Conservation (phyloP, 1,284 basidiomycete genomes). For the Schizopora paradoxa region DNA sequence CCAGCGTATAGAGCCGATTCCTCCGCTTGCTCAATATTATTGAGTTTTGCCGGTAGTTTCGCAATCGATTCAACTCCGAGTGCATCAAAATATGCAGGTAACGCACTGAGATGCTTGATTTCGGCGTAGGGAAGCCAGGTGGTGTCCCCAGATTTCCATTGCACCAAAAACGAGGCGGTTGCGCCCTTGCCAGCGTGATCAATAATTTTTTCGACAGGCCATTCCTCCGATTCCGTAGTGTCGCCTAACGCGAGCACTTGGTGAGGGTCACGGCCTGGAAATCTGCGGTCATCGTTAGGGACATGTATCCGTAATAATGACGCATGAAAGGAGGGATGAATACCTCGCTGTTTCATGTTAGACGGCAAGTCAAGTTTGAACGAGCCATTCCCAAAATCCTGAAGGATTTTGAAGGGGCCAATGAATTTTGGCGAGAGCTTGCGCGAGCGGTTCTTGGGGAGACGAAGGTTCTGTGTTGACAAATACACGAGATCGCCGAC, state of each 20-base stretch:
- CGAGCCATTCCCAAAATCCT: background rate
- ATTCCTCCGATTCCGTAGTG: background rate
- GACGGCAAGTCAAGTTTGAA: constrained; percentile 16
- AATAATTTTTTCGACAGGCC: background rate
- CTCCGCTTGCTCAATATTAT: too few species aligned
- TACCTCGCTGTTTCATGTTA: constrained; percentile 16
- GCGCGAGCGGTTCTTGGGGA: constrained; percentile 20
- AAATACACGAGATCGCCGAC: constrained; percentile 29
- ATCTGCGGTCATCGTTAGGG: constrained; percentile 17
- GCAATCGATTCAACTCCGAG: background rate
- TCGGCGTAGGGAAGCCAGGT: background rate
- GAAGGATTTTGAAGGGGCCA: constrained; percentile 22
- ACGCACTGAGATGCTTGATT: background rate
- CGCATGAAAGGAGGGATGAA: constrained; percentile 20
- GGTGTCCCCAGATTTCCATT: background rate
- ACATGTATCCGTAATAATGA: constrained; percentile 19
- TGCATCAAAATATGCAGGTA: background rate
- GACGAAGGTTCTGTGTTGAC: constrained; percentile 27
- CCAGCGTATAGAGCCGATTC: too few species aligned
- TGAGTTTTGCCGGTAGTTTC: background rate
- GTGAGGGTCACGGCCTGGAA: constrained; percentile 10
- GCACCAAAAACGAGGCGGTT: background rate
- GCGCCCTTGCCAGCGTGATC: background rate
- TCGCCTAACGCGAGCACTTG: background rate
- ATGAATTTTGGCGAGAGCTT: constrained; percentile 28